Evolutionary conservation across 2,329 filamentous ascomycete genomes (phyloP), one percentile per base, ranked within the genome.

Genomic region (Xylariales sp.): DNA sequence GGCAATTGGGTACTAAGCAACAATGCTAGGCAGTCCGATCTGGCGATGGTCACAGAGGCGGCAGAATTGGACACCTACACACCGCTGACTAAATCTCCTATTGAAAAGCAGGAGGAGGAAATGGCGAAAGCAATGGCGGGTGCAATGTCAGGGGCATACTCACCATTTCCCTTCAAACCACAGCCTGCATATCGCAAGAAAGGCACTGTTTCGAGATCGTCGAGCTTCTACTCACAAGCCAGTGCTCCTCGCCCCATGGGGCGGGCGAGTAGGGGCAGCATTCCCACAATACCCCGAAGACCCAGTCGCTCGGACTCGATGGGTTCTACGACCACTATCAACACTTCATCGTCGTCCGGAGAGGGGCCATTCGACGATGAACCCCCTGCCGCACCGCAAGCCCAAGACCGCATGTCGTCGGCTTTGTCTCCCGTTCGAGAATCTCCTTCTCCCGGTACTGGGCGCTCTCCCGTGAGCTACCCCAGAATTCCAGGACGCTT

Each of bases 1-100:
- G 70, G 72, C 1, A 76, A 77, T 49, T 77, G 74, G 74, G 62
- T 73, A 13, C 59, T 75, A 6, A 63, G 63, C 24, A 67, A 66
- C 41, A 46, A 59, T 5, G 56, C 56, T 29, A 55, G 55, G 24
- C 46, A 40, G 32, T 50, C 50, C 4, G 44, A 50, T 18, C 28
- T 50, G 8, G 45, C 41, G 14, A 47, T 46, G 25, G 40, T 49
- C 3, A 32, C 33, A 2, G 44, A 49, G 25, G 40, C 40, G 11
- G 52, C 48, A 12, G 53, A 57, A 23, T 47, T 56, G 5, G 52
- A 56, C 38, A 53, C 53, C 17, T 52, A 56, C 30, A 56, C 53
- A 1, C 52, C 52, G 6, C 37, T 56, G 38, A 57, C 56, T 11
- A 58, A 56, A 42, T 55, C 51, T 13, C 52, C 56, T 1, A 48